phyloP scores from a whole-genome alignment of 768 basidiomycete genomes.

The Tricholoma matsutake region DNA sequence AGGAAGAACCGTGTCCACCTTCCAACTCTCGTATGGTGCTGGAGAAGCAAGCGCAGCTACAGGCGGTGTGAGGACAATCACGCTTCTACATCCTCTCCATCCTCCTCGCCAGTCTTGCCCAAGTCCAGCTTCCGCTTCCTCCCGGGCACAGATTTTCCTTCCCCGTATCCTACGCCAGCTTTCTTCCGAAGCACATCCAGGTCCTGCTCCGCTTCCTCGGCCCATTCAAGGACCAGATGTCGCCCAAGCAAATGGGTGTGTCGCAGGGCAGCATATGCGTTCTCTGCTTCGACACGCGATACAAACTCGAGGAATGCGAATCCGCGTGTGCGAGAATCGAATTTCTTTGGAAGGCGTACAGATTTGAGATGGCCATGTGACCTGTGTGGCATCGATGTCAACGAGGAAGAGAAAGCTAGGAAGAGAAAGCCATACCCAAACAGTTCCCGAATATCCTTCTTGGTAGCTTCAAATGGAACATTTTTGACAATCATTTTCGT shows the following conservation, averaged over 20 bases:
- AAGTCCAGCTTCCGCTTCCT: constrained; percentile 68
- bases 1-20: too few species aligned
- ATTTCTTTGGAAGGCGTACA: constrained; percentile 88
- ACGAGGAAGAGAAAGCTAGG: background rate
- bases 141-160: constrained; percentile 67
- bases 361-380: constrained; percentile 93
- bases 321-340: constrained; percentile 84
- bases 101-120: constrained; percentile 37
- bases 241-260: constrained; percentile 96
- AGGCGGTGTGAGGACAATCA: background rate
- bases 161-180: constrained; percentile 75
- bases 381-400: constrained; percentile 35
- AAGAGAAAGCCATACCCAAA: constrained; percentile 63
- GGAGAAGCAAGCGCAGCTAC: too few species aligned
- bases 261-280: constrained; percentile 78
- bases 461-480: constrained; percentile 93
- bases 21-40: too few species aligned
- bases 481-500: constrained; percentile 99
- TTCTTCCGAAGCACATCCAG: constrained; percentile 74
- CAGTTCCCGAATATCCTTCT: constrained; percentile 86
- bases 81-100: constrained; percentile 33
- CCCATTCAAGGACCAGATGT: constrained; percentile 95
- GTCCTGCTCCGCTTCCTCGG: constrained; percentile 78
- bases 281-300: constrained; percentile 85
- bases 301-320: constrained; percentile 97